Percentiles rank a stretch among this genome's conserved stretches.
phyloP scores from a whole-genome alignment of 2,329 filamentous ascomycete genomes.

The Cordyceps fumosorosea region DNA sequence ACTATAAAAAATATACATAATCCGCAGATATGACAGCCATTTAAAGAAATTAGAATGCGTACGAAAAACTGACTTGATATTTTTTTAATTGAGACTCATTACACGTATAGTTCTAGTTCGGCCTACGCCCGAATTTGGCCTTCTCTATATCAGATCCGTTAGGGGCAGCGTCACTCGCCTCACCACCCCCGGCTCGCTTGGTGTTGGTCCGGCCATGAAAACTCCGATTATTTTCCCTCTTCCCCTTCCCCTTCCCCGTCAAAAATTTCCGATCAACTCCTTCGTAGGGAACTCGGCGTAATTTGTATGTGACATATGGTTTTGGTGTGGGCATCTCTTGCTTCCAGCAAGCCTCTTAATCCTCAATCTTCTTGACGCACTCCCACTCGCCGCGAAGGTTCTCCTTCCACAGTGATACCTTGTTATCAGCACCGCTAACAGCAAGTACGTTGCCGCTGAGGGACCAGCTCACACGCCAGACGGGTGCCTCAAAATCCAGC shows the following conservation, averaged over 20 bases:
- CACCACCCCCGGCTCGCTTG: neutral
- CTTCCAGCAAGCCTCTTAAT: conserved; percentile 41
- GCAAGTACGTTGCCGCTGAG: conserved; percentile 94
- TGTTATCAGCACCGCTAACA: conserved; percentile 90
- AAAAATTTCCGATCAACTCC: neutral
- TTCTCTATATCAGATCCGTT: neutral
- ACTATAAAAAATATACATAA: neutral
- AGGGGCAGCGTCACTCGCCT: neutral
- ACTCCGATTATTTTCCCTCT: neutral
- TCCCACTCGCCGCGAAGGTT: conserved; percentile 96
- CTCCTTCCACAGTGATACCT: conserved; percentile 97
- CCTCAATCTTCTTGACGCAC: conserved; percentile 92
- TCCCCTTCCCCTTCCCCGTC: neutral
- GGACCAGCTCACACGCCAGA: conserved; percentile 98
- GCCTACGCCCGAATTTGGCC: neutral
- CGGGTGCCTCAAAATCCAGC: conserved; percentile 77
- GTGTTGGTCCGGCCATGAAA: neutral
- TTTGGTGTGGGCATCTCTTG: neutral
- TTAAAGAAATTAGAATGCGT: neutral
- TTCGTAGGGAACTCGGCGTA: neutral
- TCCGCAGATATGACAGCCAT: neutral
- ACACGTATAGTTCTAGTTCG: conserved; percentile 6
- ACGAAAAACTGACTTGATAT: neutral
- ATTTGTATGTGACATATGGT: neutral
- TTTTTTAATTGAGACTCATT: conserved; percentile 9